Evolutionary conservation across 805 yeast species (phyloP).

Genomic region (Schwanniomyces vanrijiae): DNA sequence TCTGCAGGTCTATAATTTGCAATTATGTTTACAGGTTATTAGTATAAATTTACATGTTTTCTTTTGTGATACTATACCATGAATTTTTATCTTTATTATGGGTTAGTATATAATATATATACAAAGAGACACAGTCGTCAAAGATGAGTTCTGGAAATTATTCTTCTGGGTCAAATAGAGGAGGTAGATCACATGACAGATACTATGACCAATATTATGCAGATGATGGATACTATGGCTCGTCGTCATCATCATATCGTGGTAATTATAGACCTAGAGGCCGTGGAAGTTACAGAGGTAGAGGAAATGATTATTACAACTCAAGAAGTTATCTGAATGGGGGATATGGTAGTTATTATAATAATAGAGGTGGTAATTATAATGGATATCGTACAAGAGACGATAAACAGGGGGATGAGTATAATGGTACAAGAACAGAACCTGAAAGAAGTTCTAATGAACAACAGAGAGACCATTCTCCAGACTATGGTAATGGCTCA

Average conservation of each 20-base stretch:
- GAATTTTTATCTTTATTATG: too few relatives aligned
- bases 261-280: constrained; percentile 17
- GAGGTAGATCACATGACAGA: constrained; percentile 6
- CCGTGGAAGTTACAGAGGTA: constrained; percentile 22
- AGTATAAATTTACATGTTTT: too few relatives aligned
- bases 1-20: neutral
- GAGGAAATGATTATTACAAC: constrained; percentile 14
- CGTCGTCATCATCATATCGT: constrained; percentile 8
- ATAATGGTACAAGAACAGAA: neutral
- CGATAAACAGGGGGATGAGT: neutral
- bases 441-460: neutral
- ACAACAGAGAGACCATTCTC: neutral
- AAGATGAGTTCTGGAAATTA: neutral
- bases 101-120: too few relatives aligned
- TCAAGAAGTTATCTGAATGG: constrained; percentile 12
- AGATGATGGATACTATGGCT: constrained; percentile 11
- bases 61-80: too few relatives aligned
- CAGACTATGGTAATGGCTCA: neutral
- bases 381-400: constrained; percentile 8
- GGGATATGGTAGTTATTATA: constrained; percentile 2
- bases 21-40: neutral
- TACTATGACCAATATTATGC: constrained; percentile 3
- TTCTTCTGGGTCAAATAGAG: constrained; percentile 3
- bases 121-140: too few relatives aligned
- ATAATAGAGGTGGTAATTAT: constrained; percentile 5